A percentile compares a stretch with the other conserved stretches of the same genome.
These are phyloP conservation scores for Houttuynia cordata DNA, from an alignment of 164 flowering plant genomes.

Conservation along the genomic window DNA sequence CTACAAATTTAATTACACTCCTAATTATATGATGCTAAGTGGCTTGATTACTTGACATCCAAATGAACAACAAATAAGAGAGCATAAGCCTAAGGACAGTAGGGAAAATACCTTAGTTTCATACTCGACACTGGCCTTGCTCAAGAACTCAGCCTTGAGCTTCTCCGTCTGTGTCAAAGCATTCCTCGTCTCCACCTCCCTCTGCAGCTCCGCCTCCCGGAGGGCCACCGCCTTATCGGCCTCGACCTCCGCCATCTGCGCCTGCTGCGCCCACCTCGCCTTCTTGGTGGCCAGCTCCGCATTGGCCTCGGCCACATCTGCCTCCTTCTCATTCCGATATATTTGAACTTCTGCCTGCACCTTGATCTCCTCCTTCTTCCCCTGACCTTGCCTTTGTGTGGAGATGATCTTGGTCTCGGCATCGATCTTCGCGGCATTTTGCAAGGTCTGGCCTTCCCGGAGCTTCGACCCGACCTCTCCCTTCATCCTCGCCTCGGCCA, in stretches of 20 bases:
- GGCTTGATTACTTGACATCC: too few relatives aligned
- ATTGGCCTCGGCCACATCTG: neutral
- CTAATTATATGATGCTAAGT: too few relatives aligned
- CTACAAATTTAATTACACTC: too few relatives aligned
- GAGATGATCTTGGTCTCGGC: constrained; percentile 15
- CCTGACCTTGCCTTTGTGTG: constrained; percentile 11
- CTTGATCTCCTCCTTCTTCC: neutral
- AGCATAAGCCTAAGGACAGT: neutral
- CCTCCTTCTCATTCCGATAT: neutral
- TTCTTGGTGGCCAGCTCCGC: neutral
- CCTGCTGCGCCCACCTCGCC: neutral
- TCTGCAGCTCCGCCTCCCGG: constrained; percentile 15
- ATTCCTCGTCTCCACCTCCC: constrained; percentile 18
- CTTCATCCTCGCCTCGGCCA: constrained; percentile 19
- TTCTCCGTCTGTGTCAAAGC: constrained; percentile 15
- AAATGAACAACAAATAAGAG: neutral
- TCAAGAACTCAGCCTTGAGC: neutral
- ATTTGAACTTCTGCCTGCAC: neutral
- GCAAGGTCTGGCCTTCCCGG: constrained; percentile 16
- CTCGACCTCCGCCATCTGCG: neutral
- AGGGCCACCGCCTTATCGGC: neutral
- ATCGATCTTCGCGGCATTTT: constrained; percentile 19
- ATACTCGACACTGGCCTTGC: constrained; percentile 10
- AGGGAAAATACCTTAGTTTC: constrained; percentile 8
- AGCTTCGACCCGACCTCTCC: constrained; percentile 16